Conservation (phyloP, 1,139 yeast species). For the Hyphopichia pseudoburtonii region DNA sequence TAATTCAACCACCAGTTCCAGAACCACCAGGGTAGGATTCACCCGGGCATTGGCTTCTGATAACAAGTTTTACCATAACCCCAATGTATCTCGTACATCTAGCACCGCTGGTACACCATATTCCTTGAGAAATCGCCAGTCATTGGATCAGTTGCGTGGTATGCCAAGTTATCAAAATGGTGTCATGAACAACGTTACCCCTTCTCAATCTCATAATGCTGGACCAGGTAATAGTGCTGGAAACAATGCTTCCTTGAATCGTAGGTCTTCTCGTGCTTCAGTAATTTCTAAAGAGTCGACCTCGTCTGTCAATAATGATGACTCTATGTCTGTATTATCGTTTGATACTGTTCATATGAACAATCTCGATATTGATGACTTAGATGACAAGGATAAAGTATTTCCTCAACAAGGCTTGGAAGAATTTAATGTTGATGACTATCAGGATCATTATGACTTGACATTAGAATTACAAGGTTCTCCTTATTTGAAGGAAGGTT, state of each 20-base stretch:
- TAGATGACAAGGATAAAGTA: constrained; percentile 11
- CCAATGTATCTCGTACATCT: constrained; percentile 22
- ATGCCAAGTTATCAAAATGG: constrained; percentile 7
- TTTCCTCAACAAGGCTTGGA: constrained; percentile 26
- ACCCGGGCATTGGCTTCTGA: constrained; percentile 44
- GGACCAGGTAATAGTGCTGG: not conserved
- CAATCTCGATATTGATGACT: constrained; percentile 11
- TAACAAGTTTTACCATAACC: constrained; percentile 23
- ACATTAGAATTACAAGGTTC: constrained; percentile 67
- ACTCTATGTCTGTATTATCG: constrained; percentile 36
- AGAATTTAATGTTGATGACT: constrained; percentile 41
- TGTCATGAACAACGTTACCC: not conserved
- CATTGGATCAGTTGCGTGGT: constrained; percentile 28
- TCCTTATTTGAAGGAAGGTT: constrained; percentile 79
- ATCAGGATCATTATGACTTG: constrained; percentile 56
- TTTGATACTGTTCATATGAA: constrained; percentile 33
- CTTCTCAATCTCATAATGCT: not conserved
- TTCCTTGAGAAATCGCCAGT: constrained; percentile 27
- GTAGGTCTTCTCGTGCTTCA: constrained; percentile 37
- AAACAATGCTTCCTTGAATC: constrained; percentile 19
- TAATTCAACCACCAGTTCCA: constrained; percentile 7
- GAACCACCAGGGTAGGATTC: constrained; percentile 36
- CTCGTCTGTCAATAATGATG: constrained; percentile 26
- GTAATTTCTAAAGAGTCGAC: constrained; percentile 32
- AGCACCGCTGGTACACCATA: constrained; percentile 13